These are phyloP conservation scores for Casuarina equisetifolia DNA, from an alignment of 306 rosid species.

Conservation along the genomic window DNA sequence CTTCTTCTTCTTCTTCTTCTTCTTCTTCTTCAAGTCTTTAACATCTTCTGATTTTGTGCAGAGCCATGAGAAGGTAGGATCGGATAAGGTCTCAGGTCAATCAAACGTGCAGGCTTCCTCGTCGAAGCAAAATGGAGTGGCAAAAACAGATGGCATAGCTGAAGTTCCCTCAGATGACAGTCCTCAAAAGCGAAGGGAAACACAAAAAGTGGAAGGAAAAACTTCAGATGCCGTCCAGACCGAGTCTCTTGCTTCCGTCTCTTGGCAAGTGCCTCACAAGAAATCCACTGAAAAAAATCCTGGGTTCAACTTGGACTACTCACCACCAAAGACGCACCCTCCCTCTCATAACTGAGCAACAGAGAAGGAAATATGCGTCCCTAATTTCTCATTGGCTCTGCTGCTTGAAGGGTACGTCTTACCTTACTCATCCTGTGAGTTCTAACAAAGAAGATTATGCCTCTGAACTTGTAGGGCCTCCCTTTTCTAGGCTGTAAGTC, in stretches of 20 bases:
- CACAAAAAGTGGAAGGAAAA: constrained; percentile 5
- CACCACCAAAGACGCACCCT: constrained; percentile 83
- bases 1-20: not conserved
- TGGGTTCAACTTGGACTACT: constrained; percentile 59
- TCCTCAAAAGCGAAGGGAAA: constrained; percentile 9
- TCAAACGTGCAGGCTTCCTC: constrained; percentile 13
- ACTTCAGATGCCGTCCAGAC: constrained; percentile 12
- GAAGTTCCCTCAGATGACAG: constrained; percentile 15
- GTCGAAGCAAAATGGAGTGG: constrained; percentile 12
- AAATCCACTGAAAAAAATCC: constrained; percentile 55
- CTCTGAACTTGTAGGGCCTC: not conserved
- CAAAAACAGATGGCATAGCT: constrained; percentile 11
- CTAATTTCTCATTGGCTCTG: not conserved
- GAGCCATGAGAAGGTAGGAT: constrained; percentile 32
- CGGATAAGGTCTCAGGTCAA: constrained; percentile 7
- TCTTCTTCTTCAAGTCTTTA: not conserved
- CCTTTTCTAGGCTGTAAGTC: constrained; percentile 11
- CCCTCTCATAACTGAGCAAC: constrained; percentile 66
- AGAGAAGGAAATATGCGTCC: constrained; percentile 3
- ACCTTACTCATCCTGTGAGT: not conserved
- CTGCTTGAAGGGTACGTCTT: not conserved
- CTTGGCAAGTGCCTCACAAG: constrained; percentile 58
- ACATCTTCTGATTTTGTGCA: constrained; percentile 32
- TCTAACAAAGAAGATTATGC: not conserved
- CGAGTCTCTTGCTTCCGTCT: constrained; percentile 40